Base-by-base conservation (phyloP, 2,329 filamentous ascomycete species). In the Pseudopyrenochaeta lycopersici region DNA sequence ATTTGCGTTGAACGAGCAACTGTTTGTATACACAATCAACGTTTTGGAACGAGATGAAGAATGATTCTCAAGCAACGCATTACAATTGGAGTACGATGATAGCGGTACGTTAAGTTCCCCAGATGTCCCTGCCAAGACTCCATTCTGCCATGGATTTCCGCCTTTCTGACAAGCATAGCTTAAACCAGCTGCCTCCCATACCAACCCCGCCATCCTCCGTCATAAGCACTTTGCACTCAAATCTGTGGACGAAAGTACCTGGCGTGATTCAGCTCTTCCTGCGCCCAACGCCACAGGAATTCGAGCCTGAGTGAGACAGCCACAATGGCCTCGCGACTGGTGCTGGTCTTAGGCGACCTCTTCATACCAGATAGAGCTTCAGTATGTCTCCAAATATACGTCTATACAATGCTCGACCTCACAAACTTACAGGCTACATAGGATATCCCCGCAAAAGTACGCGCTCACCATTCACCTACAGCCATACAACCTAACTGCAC, bases 351-450 rank as follows among this genome's bases (percentile, higher is more conserved):
- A 46, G 75, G 76, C 55, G 76, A 78, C 70, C 72, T 78, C 53
- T 78, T 78, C 65, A 77, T 78, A 64, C 76, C 76, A 62, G 76
- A 78, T 54, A 62, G 76, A 66, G 76, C 75, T 64, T 58, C 74
- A 49, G 76, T 78, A 74, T 55, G 76, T 65, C 40, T 33, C 45
- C 17, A 31, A 27, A 33, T 38, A 31, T 18, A 33, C 30, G 38
- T 23, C 21, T 50, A 42, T 47, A 44, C 48, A 46, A 46, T 53
- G 58, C 64, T 62, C 53, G 66, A 58, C 68, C 70, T 73, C 67
- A 73, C 72, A 71, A 58, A 66, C 71, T 75, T 65, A 76, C 71
- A 74, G 68, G 66, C 55, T 43, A 43, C 58, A 61, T 73, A 78
- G 75, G 76, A 77, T 47, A 77, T 78, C 58, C 76, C 76, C 4